Evolutionary conservation across 192 early-diverging fungal species (phyloP), one percentile per base, ranked within the genome.

Genomic region (Coemansia biformis): DNA sequence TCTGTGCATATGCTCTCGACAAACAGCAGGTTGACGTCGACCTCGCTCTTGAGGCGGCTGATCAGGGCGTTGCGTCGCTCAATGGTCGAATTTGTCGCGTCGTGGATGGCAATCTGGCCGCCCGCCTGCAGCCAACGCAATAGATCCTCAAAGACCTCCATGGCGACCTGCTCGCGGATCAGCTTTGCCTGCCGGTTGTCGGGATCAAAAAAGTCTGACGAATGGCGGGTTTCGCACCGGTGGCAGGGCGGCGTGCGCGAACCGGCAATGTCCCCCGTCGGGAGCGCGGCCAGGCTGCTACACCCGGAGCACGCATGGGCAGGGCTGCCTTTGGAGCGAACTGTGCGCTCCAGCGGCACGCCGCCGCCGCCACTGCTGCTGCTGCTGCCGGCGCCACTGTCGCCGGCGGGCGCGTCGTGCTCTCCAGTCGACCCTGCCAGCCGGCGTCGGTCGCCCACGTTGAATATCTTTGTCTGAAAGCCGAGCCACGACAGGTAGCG

Each of bases 1-100:
- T 80, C 66, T 10, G 75, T 66, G 77, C 96, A 96, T 57, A 96
- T 90, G 50, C 84, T 87, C 63, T 95, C 89, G 30, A 86, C 54
- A 61, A 89, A 83, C 38, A 90, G 62, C 23, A 88, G 63, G 56
- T 81, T 84, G 46, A 85, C 77, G 35, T 84, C 75, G 17, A 79
- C 66, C 51, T 86, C 80, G 21, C 56, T 57, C 32, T 72, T 50
- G 13, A 86, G 55, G 17, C 86, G 78, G 11, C 81, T 72, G 43
- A 86, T 53, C 12, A 90, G 57, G 46, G 81, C 39, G 37, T 75
- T 63, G 57, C 93, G 81, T 56, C 96, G 79, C 46, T 80, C 79
- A 13, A 84, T 62, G 0, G 90, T 96, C 34, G 93, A 93, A 63
- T 98, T 98, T 13, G 96, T 98, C 1, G 96, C 96, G 63, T 98